Conservation (phyloP, 1,284 basidiomycete genomes). For the Prillingera fragicola region DNA sequence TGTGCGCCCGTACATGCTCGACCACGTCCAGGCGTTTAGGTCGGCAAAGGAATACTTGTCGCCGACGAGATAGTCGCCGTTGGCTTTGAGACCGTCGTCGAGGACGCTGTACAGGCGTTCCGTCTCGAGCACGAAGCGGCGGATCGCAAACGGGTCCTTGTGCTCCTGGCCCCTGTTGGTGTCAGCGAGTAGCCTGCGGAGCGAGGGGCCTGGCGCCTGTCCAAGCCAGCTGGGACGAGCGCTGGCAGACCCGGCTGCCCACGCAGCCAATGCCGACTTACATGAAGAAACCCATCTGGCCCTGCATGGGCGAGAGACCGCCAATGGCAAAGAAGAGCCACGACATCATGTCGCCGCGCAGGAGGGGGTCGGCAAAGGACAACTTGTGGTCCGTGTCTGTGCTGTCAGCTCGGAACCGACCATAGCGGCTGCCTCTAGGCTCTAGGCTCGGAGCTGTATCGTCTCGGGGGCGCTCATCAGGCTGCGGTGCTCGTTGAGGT, state of each 20-base stretch:
- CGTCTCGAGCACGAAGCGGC: slow-evolving; percentile 68
- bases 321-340: slow-evolving; percentile 68
- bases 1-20: slow-evolving; percentile 49
- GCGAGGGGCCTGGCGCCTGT: slow-evolving; percentile 6
- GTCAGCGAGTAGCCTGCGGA: neutral
- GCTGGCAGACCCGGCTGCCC: neutral
- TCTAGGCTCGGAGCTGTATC: no score
- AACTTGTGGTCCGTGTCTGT: slow-evolving; percentile 53
- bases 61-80: slow-evolving; percentile 58
- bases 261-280: slow-evolving; percentile 43
- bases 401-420: neutral
- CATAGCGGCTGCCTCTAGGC: no score
- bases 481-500: no score
- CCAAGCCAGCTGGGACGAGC: neutral
- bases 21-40: slow-evolving; percentile 50
- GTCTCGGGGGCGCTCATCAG: no score
- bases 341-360: slow-evolving; percentile 58
- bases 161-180: no score
- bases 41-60: slow-evolving; percentile 58
- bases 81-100: slow-evolving; percentile 58
- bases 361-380: slow-evolving; percentile 51
- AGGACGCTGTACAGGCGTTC: slow-evolving; percentile 69
- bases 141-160: slow-evolving; percentile 47
- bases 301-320: slow-evolving; percentile 46
- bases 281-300: no score